Evolutionary conservation across 2,329 filamentous ascomycete genomes (phyloP), one percentile per base, ranked within the genome.

Genomic region (Alternaria brassicae): DNA sequence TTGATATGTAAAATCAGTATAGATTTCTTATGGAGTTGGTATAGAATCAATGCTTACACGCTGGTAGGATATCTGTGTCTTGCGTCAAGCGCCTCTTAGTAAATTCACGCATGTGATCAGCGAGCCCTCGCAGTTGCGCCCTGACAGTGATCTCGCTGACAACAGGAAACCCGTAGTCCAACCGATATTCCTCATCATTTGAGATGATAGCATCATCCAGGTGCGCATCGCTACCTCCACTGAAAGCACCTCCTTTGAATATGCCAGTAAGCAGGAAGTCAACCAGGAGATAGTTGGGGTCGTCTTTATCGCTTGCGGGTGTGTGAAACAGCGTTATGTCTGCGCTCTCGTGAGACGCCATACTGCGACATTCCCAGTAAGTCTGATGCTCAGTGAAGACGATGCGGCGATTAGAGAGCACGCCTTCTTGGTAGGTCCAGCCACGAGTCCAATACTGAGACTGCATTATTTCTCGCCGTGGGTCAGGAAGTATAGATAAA

Each of bases 361-460:
- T 61, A 30, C 48, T 41, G 15, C 27, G 45, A 30, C 62, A 60
- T 34, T 62, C 53, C 48, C 61, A 63, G 30, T 62, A 62, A 3
- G 47, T 37, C 36, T 65, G 62, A 12, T 54, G 32, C 8, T 65
- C 57, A 12, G 62, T 65, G 34, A 66, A 65, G 13, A 56, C 42
- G 3, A 66, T 44, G 5, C 41, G 37, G 13, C 63, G 55, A 3
- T 61, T 54, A 6, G 58, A 58, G 9, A 66, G 53, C 2, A 64
- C 41, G 2, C 49, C 50, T 58, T 66, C 63, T 53, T 66, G 63
- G 28, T 52, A 66, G 4, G 58, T 64, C 62, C 60, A 65, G 28
- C 58, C 54, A 21, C 55, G 37, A 10, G 58, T 56, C 45, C 41
- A 55, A 27, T 54, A 57, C 40, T 32, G 34, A 12, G 58, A 60